Conservation (phyloP, 306 rosid genomes). For the Crotalaria pallida region DNA sequence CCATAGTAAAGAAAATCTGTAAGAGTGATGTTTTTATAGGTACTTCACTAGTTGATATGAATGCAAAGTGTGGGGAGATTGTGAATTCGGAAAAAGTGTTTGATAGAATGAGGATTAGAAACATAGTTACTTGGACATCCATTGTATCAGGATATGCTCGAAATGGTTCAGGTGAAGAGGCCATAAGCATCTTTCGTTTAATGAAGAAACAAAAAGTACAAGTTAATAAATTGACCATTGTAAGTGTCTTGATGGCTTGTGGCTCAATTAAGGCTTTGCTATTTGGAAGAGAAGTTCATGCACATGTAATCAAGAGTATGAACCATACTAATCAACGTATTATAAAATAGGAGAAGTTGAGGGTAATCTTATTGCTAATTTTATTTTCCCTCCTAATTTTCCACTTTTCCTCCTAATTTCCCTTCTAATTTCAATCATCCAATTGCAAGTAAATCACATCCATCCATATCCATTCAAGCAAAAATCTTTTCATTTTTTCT, state of each 20-base stretch:
- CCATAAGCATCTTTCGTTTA: conserved; percentile 49
- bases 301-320: conserved; percentile 50
- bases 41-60: conserved; percentile 80
- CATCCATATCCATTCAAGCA: too few species aligned
- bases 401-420: too few species aligned
- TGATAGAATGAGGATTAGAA: conserved; percentile 57
- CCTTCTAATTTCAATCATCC: too few species aligned
- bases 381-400: too few species aligned
- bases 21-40: conserved; percentile 65
- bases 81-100: conserved; percentile 56
- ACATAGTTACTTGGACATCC: conserved; percentile 93
- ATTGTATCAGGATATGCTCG: conserved; percentile 85
- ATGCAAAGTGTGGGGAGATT: conserved; percentile 80
- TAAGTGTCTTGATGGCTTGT: conserved; percentile 73
- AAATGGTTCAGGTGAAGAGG: conserved; percentile 71
- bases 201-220: conserved; percentile 59
- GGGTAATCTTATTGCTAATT: too few species aligned
- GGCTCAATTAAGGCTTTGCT: conserved; percentile 51
- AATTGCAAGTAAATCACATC: too few species aligned
- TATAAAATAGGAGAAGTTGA: too few species aligned
- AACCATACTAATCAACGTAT: conserved; percentile 39
- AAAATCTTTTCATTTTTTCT: too few species aligned
- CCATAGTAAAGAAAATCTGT: conserved; percentile 55
- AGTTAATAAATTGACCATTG: conserved; percentile 57
- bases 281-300: conserved; percentile 79